Evolutionary conservation across 2,329 filamentous ascomycete species (phyloP), one percentile per base, ranked within the genome.

Genomic region (Trichophyton equinum): DNA sequence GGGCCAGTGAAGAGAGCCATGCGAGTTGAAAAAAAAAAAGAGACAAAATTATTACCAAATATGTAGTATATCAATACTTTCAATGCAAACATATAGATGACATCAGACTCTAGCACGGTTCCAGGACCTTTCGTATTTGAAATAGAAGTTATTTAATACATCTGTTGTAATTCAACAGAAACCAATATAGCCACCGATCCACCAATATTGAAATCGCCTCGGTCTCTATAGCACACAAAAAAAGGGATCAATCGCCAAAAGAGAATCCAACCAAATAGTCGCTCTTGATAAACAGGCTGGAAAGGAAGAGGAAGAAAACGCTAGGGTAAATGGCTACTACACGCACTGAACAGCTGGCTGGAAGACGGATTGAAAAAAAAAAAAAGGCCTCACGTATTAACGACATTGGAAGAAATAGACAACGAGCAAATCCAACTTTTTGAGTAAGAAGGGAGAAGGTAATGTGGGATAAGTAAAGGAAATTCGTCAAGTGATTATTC

Each of bases 361-460:
- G 18, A 46, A 20, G 42, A 9, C 20, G 20, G 20, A 22, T 25
- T 47, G 27, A 30, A 30, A 30, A 30, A 30, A 30, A 30, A 47
- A 25, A 46, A n/a, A 46, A 22, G n/a, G n/a, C 44, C 8, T 47
- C 18, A 47, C 44, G 5, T 47, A 47, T 47, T 47, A 47, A 47
- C 44, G 44, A 47, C 44, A 47, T 22, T 11, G 44, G 18, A 18
- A 25, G 44, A 47, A 18, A 20, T 8, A 47, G 20, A 47, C 3
- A 25, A 13, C 1, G 20, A 18, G 20, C 7, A 47, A 63, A 63
- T 61, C 33, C 57, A 46, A 58, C 60, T 42, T 59, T 57, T 57
- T 44, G 42, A 56, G 36, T 51, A 42, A 30, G 27, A 30, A 27
- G n/a, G 49, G 38, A 30, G 13, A 44, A 51, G 44, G 8, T 30